Evolutionary conservation across 176 grass and related monocot species (phyloP), one percentile per base, ranked within the genome.

Genomic region (Lolium multiflorum): DNA sequence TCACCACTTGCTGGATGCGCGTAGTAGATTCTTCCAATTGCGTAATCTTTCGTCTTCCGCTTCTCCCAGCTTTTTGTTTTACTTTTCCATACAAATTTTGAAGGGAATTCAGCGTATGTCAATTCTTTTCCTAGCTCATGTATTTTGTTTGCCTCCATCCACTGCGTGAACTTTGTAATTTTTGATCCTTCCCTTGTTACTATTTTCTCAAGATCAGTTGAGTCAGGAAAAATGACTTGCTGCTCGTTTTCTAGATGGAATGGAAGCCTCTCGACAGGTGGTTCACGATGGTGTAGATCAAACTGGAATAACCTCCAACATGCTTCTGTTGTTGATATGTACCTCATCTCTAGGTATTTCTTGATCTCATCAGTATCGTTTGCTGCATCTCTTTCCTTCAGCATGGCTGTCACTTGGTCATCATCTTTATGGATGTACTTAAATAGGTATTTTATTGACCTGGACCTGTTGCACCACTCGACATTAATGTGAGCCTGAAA

Each of bases 401-500:
- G 0, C 11, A 51, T 0, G 0, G 16, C 5, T 22, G 0, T 57
- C 3, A 35, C 47, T 0, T 55, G 39, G 26, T 88, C 67, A 4
- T 69, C 20, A 0, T 11, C 85, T 57, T 91, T 84, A n/a, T 60
- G 22, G 0, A 91, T 46, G 26, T 83, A 86, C 12, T 87, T 90
- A 63, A 90, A 86, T 0, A 47, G 46, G 46, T 47, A 47, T 8
- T 47, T 47, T 10, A 47, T 47, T 47, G 46, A 47, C 46, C 46
- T 86, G 11, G 69, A 62, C 11, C 13, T 11, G 2, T 79, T 75
- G 47, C 72, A 90, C 63, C 21, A 48, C 17, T 90, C 84, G 5
- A 87, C 79, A 16, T 78, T 82, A 3, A 87, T 77, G 35, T 90
- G 78, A 0, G 68, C 76, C 44, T 77, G 26, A 14, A 61, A 90